phyloP scores from a whole-genome alignment of 169 alveolate species.

The Plasmodium ovale region DNA sequence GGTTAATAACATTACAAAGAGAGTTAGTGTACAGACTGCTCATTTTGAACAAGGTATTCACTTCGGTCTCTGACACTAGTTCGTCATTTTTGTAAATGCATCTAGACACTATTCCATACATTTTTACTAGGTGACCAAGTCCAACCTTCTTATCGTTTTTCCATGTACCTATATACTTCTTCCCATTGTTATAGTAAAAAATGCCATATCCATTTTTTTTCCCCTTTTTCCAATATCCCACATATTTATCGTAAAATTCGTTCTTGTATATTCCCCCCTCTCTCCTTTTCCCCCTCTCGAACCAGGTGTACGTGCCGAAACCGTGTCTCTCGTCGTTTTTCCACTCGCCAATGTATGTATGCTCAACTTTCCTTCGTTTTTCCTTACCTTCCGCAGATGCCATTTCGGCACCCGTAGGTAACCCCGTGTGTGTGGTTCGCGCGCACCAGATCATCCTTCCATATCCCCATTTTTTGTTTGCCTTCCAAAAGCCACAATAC shows the following conservation, averaged over 20 bases:
- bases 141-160: conserved; percentile 50
- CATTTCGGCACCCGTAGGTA: background rate
- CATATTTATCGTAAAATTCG: conserved; percentile 35
- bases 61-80: conserved; percentile 6
- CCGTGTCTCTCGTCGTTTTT: conserved; percentile 33
- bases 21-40: conserved; percentile 36
- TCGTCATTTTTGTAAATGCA: conserved; percentile 15
- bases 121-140: conserved; percentile 8
- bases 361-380: background rate
- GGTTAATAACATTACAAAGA: conserved; percentile 20
- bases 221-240: conserved; percentile 55
- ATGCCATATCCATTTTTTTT: conserved; percentile 46
- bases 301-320: conserved; percentile 38
- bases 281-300: background rate
- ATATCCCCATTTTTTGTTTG: conserved; percentile 30
- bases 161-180: conserved; percentile 62
- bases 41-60: conserved; percentile 10
- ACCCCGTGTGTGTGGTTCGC: background rate
- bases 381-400: background rate
- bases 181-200: conserved; percentile 39
- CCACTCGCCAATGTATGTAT: conserved; percentile 44
- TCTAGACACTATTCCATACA: conserved; percentile 6
- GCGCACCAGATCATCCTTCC: conserved; percentile 50
- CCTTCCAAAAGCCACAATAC: conserved; percentile 47
- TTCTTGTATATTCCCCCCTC: background rate